Base-by-base conservation (phyloP, 208 protist genomes). In the Herpetomonas muscarum region DNA sequence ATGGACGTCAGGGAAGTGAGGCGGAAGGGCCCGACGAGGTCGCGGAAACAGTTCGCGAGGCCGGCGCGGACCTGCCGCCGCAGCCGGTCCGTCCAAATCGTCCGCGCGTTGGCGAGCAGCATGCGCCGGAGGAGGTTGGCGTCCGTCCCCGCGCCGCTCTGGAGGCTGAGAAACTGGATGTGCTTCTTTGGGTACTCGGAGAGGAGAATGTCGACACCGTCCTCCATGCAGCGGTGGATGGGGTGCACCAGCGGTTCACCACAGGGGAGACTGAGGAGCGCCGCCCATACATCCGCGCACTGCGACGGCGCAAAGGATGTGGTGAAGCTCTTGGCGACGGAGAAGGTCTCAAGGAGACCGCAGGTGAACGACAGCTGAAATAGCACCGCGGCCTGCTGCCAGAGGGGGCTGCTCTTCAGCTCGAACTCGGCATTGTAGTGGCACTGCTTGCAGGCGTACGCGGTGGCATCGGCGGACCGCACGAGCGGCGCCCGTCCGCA, bases 381-480 rank as follows among this genome's bases (percentile, higher is more conserved):
- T 0, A 94, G 68, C 32, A 57, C 52, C 30, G 65, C 59, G 29
- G 64, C 74, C 42, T 94, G 87, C 44, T 81, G 82, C 29, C 62
- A 70, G 22, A 37, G 53, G 17, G 63, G 37, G 54, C 70, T 58
- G 17, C 60, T 75, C 26, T 68, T 57, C 0, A 88, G 15, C 44
- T 84, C 79, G 31, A 84, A 87, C 52, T 91, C 80, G 7, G 71
- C 76, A 55, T 85, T 90, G 65, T 85, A 92, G 61, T 84, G 79
- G 65, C 87, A 94, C 36, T 61, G 61, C 12, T 66, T 47, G 52
- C 87, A 94, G 37, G 55, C 49, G 24, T 91, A 57, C 32, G 70
- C 46, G 5, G 58, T 74, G 21, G n/a, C n/a, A n/a, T 70, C 51
- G 9, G 47, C 52, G 19, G 47, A 21, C 12, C 79, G 74, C 26